A percentile compares a stretch with the other conserved stretches of the same genome.
These are phyloP conservation scores for Eucalyptus lansdowneana DNA, from an alignment of 345 rosid species.

Conservation along the genomic window DNA sequence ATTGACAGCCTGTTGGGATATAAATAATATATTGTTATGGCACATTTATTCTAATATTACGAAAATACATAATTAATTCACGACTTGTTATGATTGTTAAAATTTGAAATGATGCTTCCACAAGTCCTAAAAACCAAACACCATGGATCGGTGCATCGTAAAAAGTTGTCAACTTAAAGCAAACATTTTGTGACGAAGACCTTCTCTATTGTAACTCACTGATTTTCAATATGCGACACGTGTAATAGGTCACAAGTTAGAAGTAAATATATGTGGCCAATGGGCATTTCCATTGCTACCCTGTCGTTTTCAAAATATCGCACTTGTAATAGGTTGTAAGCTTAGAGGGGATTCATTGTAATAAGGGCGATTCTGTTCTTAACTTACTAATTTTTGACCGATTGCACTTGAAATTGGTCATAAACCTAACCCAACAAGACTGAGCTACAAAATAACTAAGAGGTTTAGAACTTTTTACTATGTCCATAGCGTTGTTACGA, in stretches of 20 bases:
- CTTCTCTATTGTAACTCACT: not conserved
- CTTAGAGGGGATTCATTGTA: not conserved
- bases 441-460: not conserved
- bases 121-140: no score
- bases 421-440: not conserved
- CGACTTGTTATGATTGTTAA: not conserved
- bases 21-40: not conserved
- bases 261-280: no score
- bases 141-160: no score
- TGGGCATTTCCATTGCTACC: not conserved
- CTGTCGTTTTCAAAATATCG: not conserved
- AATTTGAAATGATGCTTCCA: not conserved
- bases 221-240: not conserved
- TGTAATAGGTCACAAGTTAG: no score
- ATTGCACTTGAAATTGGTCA: not conserved
- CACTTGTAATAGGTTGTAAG: not conserved
- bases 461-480: not conserved
- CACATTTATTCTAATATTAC: no score
- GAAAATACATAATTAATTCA: no score
- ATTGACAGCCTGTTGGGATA: not conserved
- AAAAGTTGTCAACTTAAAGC: not conserved
- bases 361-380: accelerated
- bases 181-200: not conserved
- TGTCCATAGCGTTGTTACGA: not conserved
- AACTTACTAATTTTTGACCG: accelerated